Conservation (phyloP, 2,329 filamentous ascomycete genomes). For the Alternaria burnsii region DNA sequence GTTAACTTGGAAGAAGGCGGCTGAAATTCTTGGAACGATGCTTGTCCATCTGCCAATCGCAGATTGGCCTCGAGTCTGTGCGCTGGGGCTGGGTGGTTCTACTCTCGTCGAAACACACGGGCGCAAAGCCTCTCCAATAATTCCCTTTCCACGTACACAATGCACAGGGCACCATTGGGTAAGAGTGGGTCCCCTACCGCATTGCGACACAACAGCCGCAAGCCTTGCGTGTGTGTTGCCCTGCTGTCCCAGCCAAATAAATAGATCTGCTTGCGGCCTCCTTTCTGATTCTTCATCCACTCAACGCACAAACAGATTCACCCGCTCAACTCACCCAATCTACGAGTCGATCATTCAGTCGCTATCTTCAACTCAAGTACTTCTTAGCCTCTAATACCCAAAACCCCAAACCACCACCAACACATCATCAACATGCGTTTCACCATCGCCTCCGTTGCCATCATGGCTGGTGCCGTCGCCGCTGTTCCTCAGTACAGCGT, state of each 20-base stretch:
- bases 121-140: slow-evolving; percentile 14
- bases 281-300: slow-evolving; percentile 19
- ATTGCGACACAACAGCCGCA: slow-evolving; percentile 19
- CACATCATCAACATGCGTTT: slow-evolving; percentile 44
- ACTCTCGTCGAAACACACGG: slow-evolving; percentile 20
- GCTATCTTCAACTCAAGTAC: slow-evolving; percentile 12
- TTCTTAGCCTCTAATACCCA: slow-evolving; percentile 1
- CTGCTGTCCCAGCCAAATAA: slow-evolving; percentile 19
- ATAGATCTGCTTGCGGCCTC: slow-evolving; percentile 15
- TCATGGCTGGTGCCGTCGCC: slow-evolving; percentile 40
- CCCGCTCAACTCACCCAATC: slow-evolving; percentile 10
- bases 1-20: slow-evolving; percentile 12
- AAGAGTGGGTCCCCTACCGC: slow-evolving; percentile 4
- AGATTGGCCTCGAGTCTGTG: slow-evolving; percentile 14
- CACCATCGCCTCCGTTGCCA: slow-evolving; percentile 37
- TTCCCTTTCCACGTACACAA: neutral
- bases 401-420: slow-evolving; percentile 2
- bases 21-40: slow-evolving; percentile 28
- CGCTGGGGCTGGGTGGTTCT: slow-evolving; percentile 12
- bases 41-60: slow-evolving; percentile 23
- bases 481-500: slow-evolving; percentile 37
- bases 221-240: slow-evolving; percentile 5
- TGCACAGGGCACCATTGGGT: slow-evolving; percentile 8
- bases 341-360: slow-evolving; percentile 25
- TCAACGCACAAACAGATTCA: slow-evolving; percentile 13